phyloP scores from a whole-genome alignment of 1,284 basidiomycete genomes.

The Crepidotus sp. region DNA sequence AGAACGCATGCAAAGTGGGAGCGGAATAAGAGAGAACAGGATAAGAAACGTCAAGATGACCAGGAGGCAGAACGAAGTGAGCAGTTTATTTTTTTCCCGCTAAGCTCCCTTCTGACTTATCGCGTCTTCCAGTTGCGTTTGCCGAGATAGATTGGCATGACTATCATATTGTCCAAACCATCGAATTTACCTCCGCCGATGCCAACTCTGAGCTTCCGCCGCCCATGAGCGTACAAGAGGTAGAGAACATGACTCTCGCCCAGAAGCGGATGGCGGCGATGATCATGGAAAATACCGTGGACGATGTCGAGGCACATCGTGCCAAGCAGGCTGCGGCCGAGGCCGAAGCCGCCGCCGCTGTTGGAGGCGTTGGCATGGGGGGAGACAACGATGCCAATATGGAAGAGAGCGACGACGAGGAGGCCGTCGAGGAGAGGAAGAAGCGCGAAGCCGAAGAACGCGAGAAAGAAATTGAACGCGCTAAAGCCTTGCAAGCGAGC shows the following conservation, averaged over 20 bases:
- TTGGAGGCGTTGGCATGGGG: conserved; percentile 45
- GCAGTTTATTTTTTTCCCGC: conserved; percentile 26
- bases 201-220: conserved; percentile 87
- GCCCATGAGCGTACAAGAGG: conserved; percentile 90
- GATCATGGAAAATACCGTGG: conserved; percentile 91
- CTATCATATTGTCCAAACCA: conserved; percentile 97
- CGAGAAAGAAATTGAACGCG: conserved; percentile 66
- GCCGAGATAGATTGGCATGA: conserved; percentile 99
- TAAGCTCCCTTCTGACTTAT: conserved; percentile 11
- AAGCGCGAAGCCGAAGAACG: conserved; percentile 72
- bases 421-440: conserved; percentile 54
- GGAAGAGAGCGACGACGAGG: conserved; percentile 74
- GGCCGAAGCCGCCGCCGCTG: conserved; percentile 66
- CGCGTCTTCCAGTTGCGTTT: conserved; percentile 63
- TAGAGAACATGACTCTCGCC: conserved; percentile 93
- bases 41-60: conserved; percentile 82
- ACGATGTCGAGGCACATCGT: conserved; percentile 74
- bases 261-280: conserved; percentile 98
- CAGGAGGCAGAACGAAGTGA: conserved; percentile 79
- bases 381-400: conserved; percentile 54
- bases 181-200: conserved; percentile 94
- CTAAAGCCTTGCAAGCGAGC: conserved; percentile 70
- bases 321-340: conserved; percentile 73
- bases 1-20: conserved; percentile 85
- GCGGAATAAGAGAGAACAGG: conserved; percentile 71